Percentiles rank a stretch among this genome's conserved stretches.
Conservation (phyloP, 768 basidiomycete genomes). For the Russula virescens region DNA sequence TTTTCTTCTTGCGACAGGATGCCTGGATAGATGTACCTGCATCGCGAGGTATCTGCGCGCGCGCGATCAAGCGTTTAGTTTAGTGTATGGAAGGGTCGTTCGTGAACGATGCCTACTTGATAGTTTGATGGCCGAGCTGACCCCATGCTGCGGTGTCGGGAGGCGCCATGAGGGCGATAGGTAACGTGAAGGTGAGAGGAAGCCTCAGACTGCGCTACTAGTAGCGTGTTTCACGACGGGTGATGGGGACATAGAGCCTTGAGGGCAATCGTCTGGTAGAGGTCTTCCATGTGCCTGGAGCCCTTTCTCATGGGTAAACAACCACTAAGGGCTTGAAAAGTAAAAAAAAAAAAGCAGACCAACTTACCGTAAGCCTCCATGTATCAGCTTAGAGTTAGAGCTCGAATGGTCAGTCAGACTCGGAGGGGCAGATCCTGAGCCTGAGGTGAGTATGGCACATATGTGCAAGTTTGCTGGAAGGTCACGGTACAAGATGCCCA, state of each 20-base stretch:
- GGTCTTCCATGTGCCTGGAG: too few species aligned
- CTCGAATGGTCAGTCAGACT: too few species aligned
- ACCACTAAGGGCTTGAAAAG: too few species aligned
- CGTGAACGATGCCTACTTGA: constrained; percentile 23
- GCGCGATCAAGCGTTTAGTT: not conserved
- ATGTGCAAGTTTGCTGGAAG: too few species aligned
- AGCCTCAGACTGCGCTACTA: constrained; percentile 2
- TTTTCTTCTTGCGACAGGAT: not conserved
- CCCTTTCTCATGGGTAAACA: too few species aligned
- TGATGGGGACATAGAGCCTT: not conserved
- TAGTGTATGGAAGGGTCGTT: not conserved
- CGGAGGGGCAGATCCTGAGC: too few species aligned
- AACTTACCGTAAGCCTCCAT: too few species aligned
- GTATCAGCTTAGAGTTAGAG: too few species aligned
- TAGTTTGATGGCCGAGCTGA: constrained; percentile 27
- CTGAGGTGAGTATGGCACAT: too few species aligned
- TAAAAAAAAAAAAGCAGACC: too few species aligned
- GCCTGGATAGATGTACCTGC: constrained; percentile 3
- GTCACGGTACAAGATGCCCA: too few species aligned
- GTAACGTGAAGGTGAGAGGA: constrained; percentile 1
- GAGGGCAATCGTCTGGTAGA: too few species aligned
- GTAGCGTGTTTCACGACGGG: not conserved
- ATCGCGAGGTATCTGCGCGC: constrained; percentile 14
- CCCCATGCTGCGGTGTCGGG: constrained; percentile 25
- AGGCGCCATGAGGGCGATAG: constrained; percentile 5